These are phyloP conservation scores for Oropetium thomaeum DNA, from an alignment of 176 grass and related monocot genomes.

Conservation along the genomic window DNA sequence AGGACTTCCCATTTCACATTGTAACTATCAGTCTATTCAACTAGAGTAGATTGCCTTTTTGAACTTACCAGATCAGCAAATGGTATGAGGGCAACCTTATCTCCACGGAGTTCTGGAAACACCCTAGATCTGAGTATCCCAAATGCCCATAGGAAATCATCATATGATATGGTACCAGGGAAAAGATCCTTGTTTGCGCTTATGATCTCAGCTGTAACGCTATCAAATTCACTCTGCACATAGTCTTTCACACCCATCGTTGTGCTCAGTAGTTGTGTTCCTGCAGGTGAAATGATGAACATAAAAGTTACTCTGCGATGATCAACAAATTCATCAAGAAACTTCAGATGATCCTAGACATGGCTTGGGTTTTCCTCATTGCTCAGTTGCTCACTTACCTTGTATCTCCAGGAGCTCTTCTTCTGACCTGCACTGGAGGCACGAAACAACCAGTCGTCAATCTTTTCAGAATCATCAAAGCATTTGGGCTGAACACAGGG, in stretches of 20 bases:
- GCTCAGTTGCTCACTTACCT: constrained; percentile 43
- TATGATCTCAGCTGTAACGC: constrained; percentile 69
- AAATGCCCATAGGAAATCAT: constrained; percentile 94
- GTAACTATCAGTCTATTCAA: not conserved
- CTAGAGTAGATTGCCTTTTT: not conserved
- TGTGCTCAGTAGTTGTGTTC: constrained; percentile 87
- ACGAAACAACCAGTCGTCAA: constrained; percentile 36
- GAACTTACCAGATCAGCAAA: constrained; percentile 85
- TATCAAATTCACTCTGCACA: constrained; percentile 71
- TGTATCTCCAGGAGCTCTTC: constrained; percentile 93
- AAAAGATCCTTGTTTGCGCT: constrained; percentile 61
- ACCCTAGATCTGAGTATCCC: constrained; percentile 89
- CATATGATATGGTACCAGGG: constrained; percentile 51
- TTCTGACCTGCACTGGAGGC: constrained; percentile 96
- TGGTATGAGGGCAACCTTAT: constrained; percentile 92
- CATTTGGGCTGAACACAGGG: constrained; percentile 28
- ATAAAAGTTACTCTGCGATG: not conserved
- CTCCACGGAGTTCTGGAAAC: constrained; percentile 53
- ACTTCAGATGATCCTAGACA: not conserved
- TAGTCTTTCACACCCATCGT: constrained; percentile 84
- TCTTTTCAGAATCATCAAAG: not conserved
- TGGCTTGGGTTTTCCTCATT: not conserved
- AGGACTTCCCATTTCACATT: not conserved
- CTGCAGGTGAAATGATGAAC: constrained; percentile 37
- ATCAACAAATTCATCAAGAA: not conserved